A percentile compares a stretch with the other conserved stretches of the same genome.
phyloP scores from a whole-genome alignment of 495 filamentous ascomycete species.

The Lentithecium fluviatile region DNA sequence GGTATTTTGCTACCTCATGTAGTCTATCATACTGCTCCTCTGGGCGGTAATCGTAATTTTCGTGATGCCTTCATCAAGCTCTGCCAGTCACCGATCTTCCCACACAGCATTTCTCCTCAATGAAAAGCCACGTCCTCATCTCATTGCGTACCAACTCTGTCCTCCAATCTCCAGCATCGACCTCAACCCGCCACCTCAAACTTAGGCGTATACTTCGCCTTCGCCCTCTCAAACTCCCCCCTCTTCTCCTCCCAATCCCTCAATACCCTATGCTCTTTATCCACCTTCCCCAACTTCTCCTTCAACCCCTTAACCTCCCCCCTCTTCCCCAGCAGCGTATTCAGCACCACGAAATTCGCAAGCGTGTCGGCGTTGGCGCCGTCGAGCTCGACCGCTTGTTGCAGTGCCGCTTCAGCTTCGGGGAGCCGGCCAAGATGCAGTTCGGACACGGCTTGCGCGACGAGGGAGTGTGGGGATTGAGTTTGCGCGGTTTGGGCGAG shows the following conservation, averaged over 20 bases:
- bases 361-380: constrained; percentile 68
- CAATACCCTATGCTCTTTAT: constrained; percentile 38
- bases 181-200: constrained; percentile 37
- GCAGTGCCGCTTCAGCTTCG: constrained; percentile 83
- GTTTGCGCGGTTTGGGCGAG: constrained; percentile 80
- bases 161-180: neutral
- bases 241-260: constrained; percentile 41
- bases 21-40: too few species aligned
- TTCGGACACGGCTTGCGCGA: constrained; percentile 88
- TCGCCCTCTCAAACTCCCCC: constrained; percentile 43
- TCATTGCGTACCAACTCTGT: neutral
- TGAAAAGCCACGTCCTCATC: too few species aligned
- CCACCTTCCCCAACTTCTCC: constrained; percentile 36
- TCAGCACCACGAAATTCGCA: constrained; percentile 78
- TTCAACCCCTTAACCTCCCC: constrained; percentile 59
- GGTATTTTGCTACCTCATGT: too few species aligned
- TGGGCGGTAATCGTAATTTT: too few species aligned
- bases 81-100: too few species aligned
- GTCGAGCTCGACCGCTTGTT: constrained; percentile 74
- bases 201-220: constrained; percentile 43
- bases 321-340: constrained; percentile 71
- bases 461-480: constrained; percentile 61
- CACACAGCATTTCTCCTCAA: too few species aligned
- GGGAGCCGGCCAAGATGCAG: constrained; percentile 85
- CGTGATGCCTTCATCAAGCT: too few species aligned